Evolutionary conservation across 2,329 filamentous ascomycete species (phyloP), one percentile per base, ranked within the genome.

Genomic region (Phaeosphaeria sp.): DNA sequence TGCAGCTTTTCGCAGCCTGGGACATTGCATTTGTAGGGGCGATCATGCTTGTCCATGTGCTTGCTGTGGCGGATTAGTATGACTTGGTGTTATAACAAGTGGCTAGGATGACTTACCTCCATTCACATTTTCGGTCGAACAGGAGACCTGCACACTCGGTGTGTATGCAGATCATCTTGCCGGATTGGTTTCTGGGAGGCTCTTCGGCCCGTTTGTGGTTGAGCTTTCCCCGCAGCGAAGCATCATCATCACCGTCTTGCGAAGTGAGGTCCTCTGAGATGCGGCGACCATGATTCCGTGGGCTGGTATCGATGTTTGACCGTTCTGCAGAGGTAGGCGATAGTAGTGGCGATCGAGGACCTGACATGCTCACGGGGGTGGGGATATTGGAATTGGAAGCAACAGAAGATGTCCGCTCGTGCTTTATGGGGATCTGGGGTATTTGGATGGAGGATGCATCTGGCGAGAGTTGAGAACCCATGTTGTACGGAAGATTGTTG

Each of bases 31-130:
- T 93, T 91, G 74, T 97, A 98, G 1, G 94, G 94, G 13, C 94
- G 86, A 67, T 97, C 93, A 75, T 98, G 94, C 76, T 97, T 97
- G 80, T 98, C 94, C 93, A 97, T 97, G 76, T 98, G 94, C 80
- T 98, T 97, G 74, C 92, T 96, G 51, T 50, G 39, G 20, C 17
- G 3, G 17, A 27, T 40, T 55, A 15, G 44, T 55, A 40, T 54
- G 13, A n/a, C 49, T 77, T 65, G 77, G 69, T 17, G 36, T n/a
- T 15, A 6, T 2, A 5, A 4, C 5, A 15, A 17, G 49, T 30
- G 49, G 40, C 45, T 22, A 25, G 15, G 15, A 8, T 18, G 30
- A 85, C 91, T 86, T 82, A 95, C 92, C 90, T 96, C 92, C 92
- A 97, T 80, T 97, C 93, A 80, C 93, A 97, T 66, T 92, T 94